Base-by-base conservation (phyloP, 169 alveolate genomes). In the Eimeria praecox region DNA sequence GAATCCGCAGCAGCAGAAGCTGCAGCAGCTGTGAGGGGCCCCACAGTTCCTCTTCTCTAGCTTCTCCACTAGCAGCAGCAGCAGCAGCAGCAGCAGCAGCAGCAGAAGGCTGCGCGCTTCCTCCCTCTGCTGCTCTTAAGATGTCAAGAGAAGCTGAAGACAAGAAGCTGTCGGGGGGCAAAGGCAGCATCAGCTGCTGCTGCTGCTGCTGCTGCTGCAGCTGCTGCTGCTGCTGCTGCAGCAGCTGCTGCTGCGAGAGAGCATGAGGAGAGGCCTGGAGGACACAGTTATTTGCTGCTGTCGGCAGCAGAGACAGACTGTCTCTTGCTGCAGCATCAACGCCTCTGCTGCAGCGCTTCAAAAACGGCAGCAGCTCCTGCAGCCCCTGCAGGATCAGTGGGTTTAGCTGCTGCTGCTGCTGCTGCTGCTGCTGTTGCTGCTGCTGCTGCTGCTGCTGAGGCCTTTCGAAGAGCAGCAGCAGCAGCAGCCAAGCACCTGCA, bases 361-460 rank as follows among this genome's bases (percentile, higher is more conserved):
- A 24, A 27, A 71, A 71, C 22, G 82, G 82, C 16, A 71, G 24
- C 22, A 71, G 46, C 82, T 27, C 24, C 82, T 33, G 52, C 46
- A 71, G 9, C 82, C 82, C 82, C 82, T 24, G 52, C 46, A 71
- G 44, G 44, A 56, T 27, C 66, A 56, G 20, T 56, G 66, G 66
- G 24, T 20, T 56, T 56, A 56, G 66, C 66, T 56, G 46, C 82
- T 71, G 82, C 82, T 30, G 82, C 52, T 71, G 82, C 82, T 71
- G 82, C 82, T 71, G 52, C 82, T 71, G 52, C 40, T 5, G 82
- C n/a, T n/a, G n/a, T n/a, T n/a, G 66, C 66, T 56, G 46, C 82
- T 71, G 82, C 82, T 30, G 82, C 52, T 71, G 82, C 82, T 71
- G 82, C 82, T 71, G 52, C 82, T 71, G 52, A 10, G 38, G 82